Conservation (phyloP, 345 rosid genomes). For the Pseudoturritis turrita region DNA sequence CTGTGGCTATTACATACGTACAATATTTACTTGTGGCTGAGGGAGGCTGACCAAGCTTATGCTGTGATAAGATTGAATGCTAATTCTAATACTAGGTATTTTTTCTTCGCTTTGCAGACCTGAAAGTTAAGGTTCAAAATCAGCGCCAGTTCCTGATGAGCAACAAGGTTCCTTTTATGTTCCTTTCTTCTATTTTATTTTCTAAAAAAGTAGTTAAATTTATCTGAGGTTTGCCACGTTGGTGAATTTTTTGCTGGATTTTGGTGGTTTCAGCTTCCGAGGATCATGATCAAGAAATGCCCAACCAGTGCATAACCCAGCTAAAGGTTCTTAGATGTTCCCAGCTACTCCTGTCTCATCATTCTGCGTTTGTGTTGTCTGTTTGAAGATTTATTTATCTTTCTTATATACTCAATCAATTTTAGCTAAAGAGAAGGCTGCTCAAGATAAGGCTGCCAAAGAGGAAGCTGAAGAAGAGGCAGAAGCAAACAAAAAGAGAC, state of each 20-base stretch:
- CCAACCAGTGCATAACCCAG: constrained; percentile 27
- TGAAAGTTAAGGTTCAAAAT: constrained; percentile 30
- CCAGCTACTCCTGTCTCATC: background rate
- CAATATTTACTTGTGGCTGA: background rate
- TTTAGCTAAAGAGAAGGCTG: constrained; percentile 45
- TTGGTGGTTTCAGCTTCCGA: constrained; percentile 23
- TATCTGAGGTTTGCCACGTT: background rate
- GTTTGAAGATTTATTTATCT: background rate
- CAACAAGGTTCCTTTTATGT: constrained; percentile 40
- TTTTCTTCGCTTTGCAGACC: constrained; percentile 33
- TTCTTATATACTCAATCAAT: background rate
- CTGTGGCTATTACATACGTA: background rate
- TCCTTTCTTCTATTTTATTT: background rate
- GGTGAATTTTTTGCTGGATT: background rate
- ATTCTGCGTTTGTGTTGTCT: background rate
- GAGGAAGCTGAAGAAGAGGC: constrained; percentile 45
- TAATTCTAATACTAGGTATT: background rate
- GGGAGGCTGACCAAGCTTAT: background rate
- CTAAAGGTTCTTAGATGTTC: constrained; percentile 25
- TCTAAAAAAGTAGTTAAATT: background rate
- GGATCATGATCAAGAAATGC: constrained; percentile 15
- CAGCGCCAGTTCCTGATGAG: constrained; percentile 38
- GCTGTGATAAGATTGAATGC: background rate
- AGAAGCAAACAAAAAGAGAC: constrained; percentile 63
- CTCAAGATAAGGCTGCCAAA: constrained; percentile 43